A percentile compares a stretch with the other conserved stretches of the same genome.
These are phyloP conservation scores for Xylariaceae sp. DNA, from an alignment of 2,329 filamentous ascomycete species.

Conservation along the genomic window DNA sequence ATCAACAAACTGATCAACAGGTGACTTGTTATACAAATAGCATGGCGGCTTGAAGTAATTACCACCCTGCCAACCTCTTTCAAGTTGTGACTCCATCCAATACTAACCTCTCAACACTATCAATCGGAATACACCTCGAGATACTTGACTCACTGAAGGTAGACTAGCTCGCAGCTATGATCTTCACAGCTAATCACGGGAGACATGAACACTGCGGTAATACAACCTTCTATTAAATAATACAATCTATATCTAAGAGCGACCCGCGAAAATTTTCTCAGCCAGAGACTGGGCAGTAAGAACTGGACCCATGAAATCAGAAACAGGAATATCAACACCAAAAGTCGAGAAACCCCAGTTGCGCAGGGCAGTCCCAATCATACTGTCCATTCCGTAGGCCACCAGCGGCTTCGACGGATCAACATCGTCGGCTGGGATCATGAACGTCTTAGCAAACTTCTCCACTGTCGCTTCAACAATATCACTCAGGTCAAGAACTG, in stretches of 20 bases:
- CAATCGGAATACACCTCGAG: too few relatives aligned
- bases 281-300: slow-evolving; percentile 23
- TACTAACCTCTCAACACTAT: too few relatives aligned
- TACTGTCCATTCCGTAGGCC: slow-evolving; percentile 28
- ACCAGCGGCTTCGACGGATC: slow-evolving; percentile 24
- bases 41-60: too few relatives aligned
- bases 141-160: too few relatives aligned
- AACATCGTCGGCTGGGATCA: slow-evolving; percentile 22
- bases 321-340: slow-evolving; percentile 19
- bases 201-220: too few relatives aligned
- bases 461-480: slow-evolving; percentile 22
- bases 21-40: too few relatives aligned
- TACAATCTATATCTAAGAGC: slow-evolving; percentile 1
- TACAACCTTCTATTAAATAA: too few relatives aligned
- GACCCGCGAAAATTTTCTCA: slow-evolving; percentile 22
- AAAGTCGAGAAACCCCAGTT: slow-evolving; percentile 27
- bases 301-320: slow-evolving; percentile 24
- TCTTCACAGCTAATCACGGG: too few relatives aligned
- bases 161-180: too few relatives aligned
- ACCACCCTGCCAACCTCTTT: too few relatives aligned
- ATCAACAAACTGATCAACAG: too few relatives aligned
- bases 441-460: slow-evolving; percentile 27
- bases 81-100: too few relatives aligned
- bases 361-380: slow-evolving; percentile 26
- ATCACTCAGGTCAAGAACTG: slow-evolving; percentile 15